Conservation (phyloP, 805 yeast species). For the Yarrowia osloensis region DNA sequence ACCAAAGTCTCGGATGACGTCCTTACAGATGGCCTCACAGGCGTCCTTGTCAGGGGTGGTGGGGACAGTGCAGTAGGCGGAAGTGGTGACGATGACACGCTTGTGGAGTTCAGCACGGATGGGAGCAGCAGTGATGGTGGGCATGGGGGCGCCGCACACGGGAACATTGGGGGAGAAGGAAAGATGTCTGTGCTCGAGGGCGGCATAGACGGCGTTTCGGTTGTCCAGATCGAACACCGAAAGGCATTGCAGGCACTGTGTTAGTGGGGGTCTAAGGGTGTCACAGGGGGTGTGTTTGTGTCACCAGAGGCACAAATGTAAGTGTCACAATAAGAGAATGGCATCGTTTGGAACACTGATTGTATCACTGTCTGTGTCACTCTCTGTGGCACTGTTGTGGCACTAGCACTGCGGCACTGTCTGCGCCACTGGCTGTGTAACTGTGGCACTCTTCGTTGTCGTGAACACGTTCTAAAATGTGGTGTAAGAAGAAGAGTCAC, state of each 20-base stretch:
- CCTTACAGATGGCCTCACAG: not conserved
- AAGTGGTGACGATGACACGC: not conserved
- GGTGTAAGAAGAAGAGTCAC: not conserved
- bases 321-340: too few relatives aligned
- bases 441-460: too few relatives aligned
- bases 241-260: conserved; percentile 18
- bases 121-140: conserved; percentile 9
- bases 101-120: not conserved
- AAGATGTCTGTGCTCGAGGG: not conserved
- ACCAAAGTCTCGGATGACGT: not conserved
- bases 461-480: not conserved
- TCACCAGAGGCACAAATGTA: too few relatives aligned
- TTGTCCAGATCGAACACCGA: not conserved
- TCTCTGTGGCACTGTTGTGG: too few relatives aligned
- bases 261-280: not conserved
- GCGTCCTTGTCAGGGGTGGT: not conserved
- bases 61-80: not conserved
- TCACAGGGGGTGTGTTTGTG: too few relatives aligned
- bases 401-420: too few relatives aligned
- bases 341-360: too few relatives aligned
- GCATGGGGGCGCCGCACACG: not conserved
- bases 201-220: not conserved
- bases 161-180: not conserved
- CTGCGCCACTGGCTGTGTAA: not conserved
- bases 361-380: too few relatives aligned